Base-by-base conservation (phyloP, 306 rosid genomes). In the Casuarina equisetifolia region DNA sequence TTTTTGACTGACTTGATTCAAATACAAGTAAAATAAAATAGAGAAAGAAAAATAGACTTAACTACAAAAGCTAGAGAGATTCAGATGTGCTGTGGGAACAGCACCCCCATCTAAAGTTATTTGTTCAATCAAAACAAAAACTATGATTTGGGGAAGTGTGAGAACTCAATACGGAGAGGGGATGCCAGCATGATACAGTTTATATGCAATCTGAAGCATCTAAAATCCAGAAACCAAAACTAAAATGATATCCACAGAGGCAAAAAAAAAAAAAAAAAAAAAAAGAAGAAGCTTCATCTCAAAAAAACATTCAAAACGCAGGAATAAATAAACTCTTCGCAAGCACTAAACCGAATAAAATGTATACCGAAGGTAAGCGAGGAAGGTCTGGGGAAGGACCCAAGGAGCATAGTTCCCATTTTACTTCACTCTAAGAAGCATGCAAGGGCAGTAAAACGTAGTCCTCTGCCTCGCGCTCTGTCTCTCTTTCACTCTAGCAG, bases 401-500 rank as follows among this genome's bases (percentile, higher is more conserved):
- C 78, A 73, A 82, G 55, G 75, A 82, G 78, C 80, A 79, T 36
- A 74, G 82, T 84, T 54, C 82, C 90, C 91, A 86, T 88, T 57
- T 8, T 64, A 8, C 8, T 6, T 52, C n/a, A 76, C 78, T 50
- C 69, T 43, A 52, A 35, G 42, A 11, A 25, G 20, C 16, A 46
- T 42, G 52, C 57, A 62, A 36, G 7, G 19, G 61, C 61, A 17
- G 32, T 50, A 2, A 54, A 17, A 62, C 68, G 7, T 61, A 3
- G 9, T 8, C 2, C 68, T 59, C 67, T 25, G 13, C 35, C 42
- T 1, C 42, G 3, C 39, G 10, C 68, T 61, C 43, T 61, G 32
- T 25, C 32, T 25, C 32, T 25, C 32, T 25, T 25, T 25, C 32
- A 25, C 32, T 25, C 32, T 25, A 25, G 32, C 32, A 25, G 32